Percentiles rank a stretch among this genome's conserved stretches.
Conservation (phyloP, 2,329 filamentous ascomycete genomes). For the Pseudocercospora macadamiae region DNA sequence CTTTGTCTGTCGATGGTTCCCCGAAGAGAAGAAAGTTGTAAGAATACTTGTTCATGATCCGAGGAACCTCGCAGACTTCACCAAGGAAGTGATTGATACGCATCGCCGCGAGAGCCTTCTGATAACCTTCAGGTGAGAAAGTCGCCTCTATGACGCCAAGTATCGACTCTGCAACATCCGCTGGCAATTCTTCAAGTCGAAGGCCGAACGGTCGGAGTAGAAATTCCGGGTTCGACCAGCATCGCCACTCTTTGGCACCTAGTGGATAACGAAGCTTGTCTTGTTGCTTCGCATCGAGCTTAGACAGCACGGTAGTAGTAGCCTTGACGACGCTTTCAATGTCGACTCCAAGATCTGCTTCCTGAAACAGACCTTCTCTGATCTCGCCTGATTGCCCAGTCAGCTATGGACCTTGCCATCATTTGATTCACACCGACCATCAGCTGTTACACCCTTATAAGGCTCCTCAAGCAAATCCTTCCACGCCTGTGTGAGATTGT, state of each 20-base stretch:
- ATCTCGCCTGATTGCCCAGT: slow-evolving; percentile 27
- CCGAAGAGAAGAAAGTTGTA: slow-evolving; percentile 74
- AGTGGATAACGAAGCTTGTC: slow-evolving; percentile 61
- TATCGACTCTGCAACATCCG: slow-evolving; percentile 52
- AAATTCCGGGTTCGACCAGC: slow-evolving; percentile 74
- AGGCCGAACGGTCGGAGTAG: slow-evolving; percentile 69
- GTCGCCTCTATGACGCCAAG: slow-evolving; percentile 60
- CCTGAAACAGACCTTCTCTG: slow-evolving; percentile 28
- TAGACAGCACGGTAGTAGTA: slow-evolving; percentile 50
- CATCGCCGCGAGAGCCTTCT: slow-evolving; percentile 71
- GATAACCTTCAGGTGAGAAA: slow-evolving; percentile 70
- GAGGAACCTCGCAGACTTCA: slow-evolving; percentile 63
- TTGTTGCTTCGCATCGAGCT: slow-evolving; percentile 55
- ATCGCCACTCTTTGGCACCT: slow-evolving; percentile 72
- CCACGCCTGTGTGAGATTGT: slow-evolving; percentile 28
- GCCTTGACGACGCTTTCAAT: slow-evolving; percentile 61
- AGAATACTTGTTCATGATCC: slow-evolving; percentile 72
- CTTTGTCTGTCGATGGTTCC: slow-evolving; percentile 56
- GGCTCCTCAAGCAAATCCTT: slow-evolving; percentile 57
- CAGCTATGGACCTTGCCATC: neutral
- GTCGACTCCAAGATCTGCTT: slow-evolving; percentile 67
- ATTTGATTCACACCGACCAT: slow-evolving; percentile 53
- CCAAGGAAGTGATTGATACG: slow-evolving; percentile 76
- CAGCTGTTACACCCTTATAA: slow-evolving; percentile 70
- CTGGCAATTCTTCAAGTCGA: slow-evolving; percentile 65